Evolutionary conservation across 495 filamentous ascomycete genomes (phyloP).

Genomic region (Penicillium coprophilum): DNA sequence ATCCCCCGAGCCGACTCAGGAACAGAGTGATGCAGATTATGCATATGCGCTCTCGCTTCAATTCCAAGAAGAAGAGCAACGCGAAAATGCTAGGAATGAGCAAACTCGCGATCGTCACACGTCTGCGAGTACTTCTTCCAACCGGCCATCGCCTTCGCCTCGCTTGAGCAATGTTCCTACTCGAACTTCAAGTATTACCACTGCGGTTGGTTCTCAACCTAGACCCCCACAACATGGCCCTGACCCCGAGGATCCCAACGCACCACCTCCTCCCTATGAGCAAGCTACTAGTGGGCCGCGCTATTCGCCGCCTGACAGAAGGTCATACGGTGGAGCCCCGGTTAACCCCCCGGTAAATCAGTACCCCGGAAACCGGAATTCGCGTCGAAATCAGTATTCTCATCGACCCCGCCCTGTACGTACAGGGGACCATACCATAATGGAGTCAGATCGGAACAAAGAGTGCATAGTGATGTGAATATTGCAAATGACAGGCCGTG

Average conservation of each 20-base stretch:
- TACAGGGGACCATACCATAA: slow-evolving; percentile 25
- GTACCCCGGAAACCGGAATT: slow-evolving; percentile 18
- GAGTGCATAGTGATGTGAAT: slow-evolving; percentile 50
- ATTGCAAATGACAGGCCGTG: not conserved
- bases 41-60: slow-evolving; percentile 50
- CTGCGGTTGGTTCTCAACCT: slow-evolving; percentile 3
- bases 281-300: slow-evolving; percentile 65
- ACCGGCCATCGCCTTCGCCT: slow-evolving; percentile 9
- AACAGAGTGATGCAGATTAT: slow-evolving; percentile 53
- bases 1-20: slow-evolving; percentile 32
- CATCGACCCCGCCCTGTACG: slow-evolving; percentile 18
- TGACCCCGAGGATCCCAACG: slow-evolving; percentile 48
- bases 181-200: slow-evolving; percentile 30
- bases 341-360: slow-evolving; percentile 6
- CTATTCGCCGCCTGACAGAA: slow-evolving; percentile 61
- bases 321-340: slow-evolving; percentile 38
- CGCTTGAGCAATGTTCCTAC: slow-evolving; percentile 22
- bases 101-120: slow-evolving; percentile 14
- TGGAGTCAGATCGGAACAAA: slow-evolving; percentile 32
- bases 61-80: slow-evolving; percentile 45
- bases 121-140: slow-evolving; percentile 13
- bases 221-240: slow-evolving; percentile 16
- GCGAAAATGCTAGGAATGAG: slow-evolving; percentile 18
- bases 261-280: slow-evolving; percentile 78
- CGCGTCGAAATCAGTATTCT: slow-evolving; percentile 21